Base-by-base conservation (phyloP, 495 filamentous ascomycete genomes). In the Jackrogersella multiformis region DNA sequence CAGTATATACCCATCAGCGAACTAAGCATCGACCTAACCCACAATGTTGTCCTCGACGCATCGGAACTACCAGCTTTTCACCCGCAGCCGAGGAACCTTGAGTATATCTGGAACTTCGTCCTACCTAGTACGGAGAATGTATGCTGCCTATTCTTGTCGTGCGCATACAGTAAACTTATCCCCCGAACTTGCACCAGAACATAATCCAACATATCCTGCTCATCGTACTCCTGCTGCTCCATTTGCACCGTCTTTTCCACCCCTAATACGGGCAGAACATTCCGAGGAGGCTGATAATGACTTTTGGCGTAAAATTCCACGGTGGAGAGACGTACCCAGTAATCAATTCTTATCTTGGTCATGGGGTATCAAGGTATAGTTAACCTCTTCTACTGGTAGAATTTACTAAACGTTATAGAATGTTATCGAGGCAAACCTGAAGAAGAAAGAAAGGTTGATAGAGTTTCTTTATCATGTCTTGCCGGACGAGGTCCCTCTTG, bases 401-500 rank as follows among this genome's bases (percentile, higher is more conserved):
- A 24, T 16, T 16, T 39, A 39, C 66, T 58, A 13, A 61, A 8
- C n/a, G 28, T 2, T 23, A 3, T 34, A 73, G 71, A 62, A 73
- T 16, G 20, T 69, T 23, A 45, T 73, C 10, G 71, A 71, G 51
- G 60, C 53, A 23, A 66, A 51, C 13, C 10, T 32, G n/a, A 36
- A 36, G 7, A 18, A 61, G 28, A 55, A 39, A 10, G 5, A 60
- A 7, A 56, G 48, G 10, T 9, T 75, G 15, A 28, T 36, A 5
- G 62, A 71, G 0, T 66, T 73, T 20, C 74, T 88, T 13, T 23
- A 74, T 7, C 73, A 70, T 6, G 74, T 78, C 2, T 72, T 88
- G 4, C 85, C 85, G 0, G 70, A 80, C 0, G 71, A 63, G 16
- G 69, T 87, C 13, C 82, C 82, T 18, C 56, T 68, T 0, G 68